A percentile compares a stretch with the other conserved stretches of the same genome.
Evolutionary conservation across 1,284 basidiomycete species (phyloP).

Genomic region (Erythrobasidium hasegawianum): DNA sequence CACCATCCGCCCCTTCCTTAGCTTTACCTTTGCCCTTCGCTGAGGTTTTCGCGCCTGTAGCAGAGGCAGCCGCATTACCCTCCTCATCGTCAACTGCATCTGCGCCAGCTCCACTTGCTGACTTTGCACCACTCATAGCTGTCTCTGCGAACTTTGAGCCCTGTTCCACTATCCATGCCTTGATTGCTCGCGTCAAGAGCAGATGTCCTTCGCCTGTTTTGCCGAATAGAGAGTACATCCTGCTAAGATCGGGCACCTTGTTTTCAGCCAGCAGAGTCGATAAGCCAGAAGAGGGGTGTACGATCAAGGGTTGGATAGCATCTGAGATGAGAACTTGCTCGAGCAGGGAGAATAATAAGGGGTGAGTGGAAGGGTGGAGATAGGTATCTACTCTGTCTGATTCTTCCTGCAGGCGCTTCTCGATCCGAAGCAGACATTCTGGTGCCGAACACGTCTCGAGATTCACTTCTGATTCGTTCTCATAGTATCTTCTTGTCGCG

Average conservation of each 20-base stretch:
- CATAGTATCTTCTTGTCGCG: constrained; percentile 77
- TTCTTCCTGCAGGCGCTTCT: constrained; percentile 77
- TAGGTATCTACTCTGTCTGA: constrained; percentile 85
- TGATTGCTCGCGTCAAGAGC: constrained; percentile 65
- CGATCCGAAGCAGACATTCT: constrained; percentile 76
- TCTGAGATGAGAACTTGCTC: constrained; percentile 72
- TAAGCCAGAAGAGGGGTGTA: constrained; percentile 79
- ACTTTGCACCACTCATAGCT: constrained; percentile 31
- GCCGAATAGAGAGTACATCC: constrained; percentile 74
- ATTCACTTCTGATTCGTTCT: constrained; percentile 66
- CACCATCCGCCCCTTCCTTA: constrained; percentile 49
- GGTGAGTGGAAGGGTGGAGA: constrained; percentile 69
- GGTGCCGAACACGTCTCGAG: constrained; percentile 73
- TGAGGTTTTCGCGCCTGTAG: constrained; percentile 47
- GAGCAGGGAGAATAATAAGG: constrained; percentile 68
- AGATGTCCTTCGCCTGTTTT: constrained; percentile 65
- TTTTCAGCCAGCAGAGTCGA: constrained; percentile 81
- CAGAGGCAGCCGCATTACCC: constrained; percentile 44
- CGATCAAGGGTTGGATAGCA: constrained; percentile 70
- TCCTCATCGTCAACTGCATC: constrained; percentile 44
- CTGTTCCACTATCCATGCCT: constrained; percentile 68
- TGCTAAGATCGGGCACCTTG: constrained; percentile 69
- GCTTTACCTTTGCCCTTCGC: constrained; percentile 61
- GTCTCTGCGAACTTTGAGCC: constrained; percentile 75
- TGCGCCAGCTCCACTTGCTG: constrained; percentile 39